These are phyloP conservation scores for Pisolithus tinctorius DNA, from an alignment of 768 basidiomycete genomes.

Conservation along the genomic window DNA sequence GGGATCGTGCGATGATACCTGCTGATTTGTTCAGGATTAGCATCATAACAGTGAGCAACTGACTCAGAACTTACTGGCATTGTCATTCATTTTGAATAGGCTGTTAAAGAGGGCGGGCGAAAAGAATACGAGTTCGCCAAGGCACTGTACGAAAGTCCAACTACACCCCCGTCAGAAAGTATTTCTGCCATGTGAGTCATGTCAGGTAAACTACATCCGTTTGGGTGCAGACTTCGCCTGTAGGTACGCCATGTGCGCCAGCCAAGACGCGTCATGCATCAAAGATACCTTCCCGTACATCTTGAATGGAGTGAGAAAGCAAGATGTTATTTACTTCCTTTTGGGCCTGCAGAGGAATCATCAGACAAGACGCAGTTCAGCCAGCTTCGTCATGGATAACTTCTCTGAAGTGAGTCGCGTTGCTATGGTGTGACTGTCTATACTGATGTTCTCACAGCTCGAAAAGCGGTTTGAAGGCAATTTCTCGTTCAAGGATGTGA, in stretches of 20 bases:
- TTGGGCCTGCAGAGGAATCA: constrained; percentile 50
- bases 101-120: constrained; percentile 66
- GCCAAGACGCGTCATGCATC: constrained; percentile 50
- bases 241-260: constrained; percentile 60
- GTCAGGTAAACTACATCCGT: not conserved
- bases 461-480: constrained; percentile 67
- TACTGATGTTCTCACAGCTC: constrained; percentile 33
- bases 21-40: constrained; percentile 64
- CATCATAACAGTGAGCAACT: constrained; percentile 40
- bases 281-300: constrained; percentile 60
- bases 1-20: constrained; percentile 73
- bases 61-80: not conserved
- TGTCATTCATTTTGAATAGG: constrained; percentile 30
- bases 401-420: constrained; percentile 48
- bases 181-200: constrained; percentile 59
- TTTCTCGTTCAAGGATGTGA: constrained; percentile 46
- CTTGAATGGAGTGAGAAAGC: constrained; percentile 43
- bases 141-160: constrained; percentile 61
- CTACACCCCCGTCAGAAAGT: constrained; percentile 61
- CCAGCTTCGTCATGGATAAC: constrained; percentile 61
- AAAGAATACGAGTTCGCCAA: constrained; percentile 70
- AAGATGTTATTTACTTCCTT: constrained; percentile 64
- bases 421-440: not conserved
- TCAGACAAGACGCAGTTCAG: constrained; percentile 44
- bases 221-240: constrained; percentile 1